Evolutionary conservation across 2,329 filamentous ascomycete genomes (phyloP).

Genomic region (Aspergillus sp.): DNA sequence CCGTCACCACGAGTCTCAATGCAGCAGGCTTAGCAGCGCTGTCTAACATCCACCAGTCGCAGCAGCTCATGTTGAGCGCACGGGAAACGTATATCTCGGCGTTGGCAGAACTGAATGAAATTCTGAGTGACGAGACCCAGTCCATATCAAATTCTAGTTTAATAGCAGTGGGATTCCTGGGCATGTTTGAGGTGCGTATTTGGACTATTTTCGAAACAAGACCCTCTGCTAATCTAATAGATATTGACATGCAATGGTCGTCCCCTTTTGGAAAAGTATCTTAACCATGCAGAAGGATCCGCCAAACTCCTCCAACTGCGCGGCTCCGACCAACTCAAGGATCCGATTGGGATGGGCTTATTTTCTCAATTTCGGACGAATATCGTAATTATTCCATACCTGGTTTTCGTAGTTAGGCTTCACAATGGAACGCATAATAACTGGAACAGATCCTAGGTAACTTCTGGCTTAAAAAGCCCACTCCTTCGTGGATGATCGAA

Average conservation of each 20-base stretch:
- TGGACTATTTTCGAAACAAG: background rate
- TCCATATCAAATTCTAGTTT: slow-evolving; percentile 11
- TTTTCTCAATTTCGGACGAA: slow-evolving; percentile 9
- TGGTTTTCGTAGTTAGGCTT: background rate
- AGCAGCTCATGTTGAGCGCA: slow-evolving; percentile 1
- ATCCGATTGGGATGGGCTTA: slow-evolving; percentile 8
- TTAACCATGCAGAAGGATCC: slow-evolving; percentile 9
- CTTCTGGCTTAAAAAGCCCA: slow-evolving; percentile 12
- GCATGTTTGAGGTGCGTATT: slow-evolving; percentile 10
- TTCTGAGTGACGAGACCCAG: slow-evolving; percentile 1
- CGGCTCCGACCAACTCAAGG: slow-evolving; percentile 8
- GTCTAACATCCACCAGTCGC: slow-evolving; percentile 7
- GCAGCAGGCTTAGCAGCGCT: slow-evolving; percentile 10
- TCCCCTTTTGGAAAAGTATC: slow-evolving; percentile 4
- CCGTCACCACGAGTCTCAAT: slow-evolving; percentile 6
- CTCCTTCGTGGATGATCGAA: slow-evolving; percentile 8
- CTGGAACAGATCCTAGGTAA: slow-evolving; percentile 11
- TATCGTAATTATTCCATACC: slow-evolving; percentile 2
- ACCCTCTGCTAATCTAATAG: background rate
- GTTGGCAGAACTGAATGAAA: slow-evolving; percentile 9
- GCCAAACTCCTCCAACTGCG: slow-evolving; percentile 10
- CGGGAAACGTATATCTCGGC: slow-evolving; percentile 9
- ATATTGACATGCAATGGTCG: slow-evolving; percentile 8
- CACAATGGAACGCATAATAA: background rate
- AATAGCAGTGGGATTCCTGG: slow-evolving; percentile 8